phyloP scores from a whole-genome alignment of 345 rosid species.

The Gossypium longicalyx region DNA sequence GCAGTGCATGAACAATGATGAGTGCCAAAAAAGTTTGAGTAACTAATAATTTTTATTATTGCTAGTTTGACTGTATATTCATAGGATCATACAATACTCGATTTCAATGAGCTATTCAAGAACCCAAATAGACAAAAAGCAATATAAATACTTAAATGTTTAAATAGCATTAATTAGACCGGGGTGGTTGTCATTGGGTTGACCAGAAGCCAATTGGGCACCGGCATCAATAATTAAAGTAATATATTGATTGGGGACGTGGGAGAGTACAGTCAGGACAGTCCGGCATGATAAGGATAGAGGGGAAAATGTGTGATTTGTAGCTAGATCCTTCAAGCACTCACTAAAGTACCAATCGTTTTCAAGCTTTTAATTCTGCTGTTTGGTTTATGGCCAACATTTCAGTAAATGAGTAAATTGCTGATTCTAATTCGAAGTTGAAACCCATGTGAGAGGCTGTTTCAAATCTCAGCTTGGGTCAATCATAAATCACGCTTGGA shows the following conservation, averaged over 20 bases:
- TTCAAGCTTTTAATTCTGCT: neutral
- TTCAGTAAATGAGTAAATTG: constrained; percentile 6
- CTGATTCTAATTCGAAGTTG: neutral
- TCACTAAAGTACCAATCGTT: neutral
- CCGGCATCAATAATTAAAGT: constrained; percentile 7
- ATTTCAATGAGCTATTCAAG: neutral
- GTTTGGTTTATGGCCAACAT: neutral
- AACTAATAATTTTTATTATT: neutral
- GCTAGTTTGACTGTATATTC: neutral
- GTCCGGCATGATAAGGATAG: neutral
- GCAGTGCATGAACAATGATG: constrained; percentile 3
- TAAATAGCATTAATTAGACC: neutral
- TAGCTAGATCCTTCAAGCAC: neutral
- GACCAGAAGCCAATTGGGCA: neutral
- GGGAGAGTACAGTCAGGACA: neutral
- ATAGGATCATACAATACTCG: neutral
- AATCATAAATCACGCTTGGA: neutral
- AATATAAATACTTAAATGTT: neutral
- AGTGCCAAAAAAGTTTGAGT: neutral
- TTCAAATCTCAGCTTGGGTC: neutral
- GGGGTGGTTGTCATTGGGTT: neutral
- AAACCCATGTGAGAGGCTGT: neutral
- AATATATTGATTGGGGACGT: neutral
- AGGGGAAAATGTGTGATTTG: neutral
- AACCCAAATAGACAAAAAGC: neutral